These are phyloP conservation scores for Ogataea hybrid DNA, from an alignment of 1,139 yeast species.

Conservation along the genomic window DNA sequence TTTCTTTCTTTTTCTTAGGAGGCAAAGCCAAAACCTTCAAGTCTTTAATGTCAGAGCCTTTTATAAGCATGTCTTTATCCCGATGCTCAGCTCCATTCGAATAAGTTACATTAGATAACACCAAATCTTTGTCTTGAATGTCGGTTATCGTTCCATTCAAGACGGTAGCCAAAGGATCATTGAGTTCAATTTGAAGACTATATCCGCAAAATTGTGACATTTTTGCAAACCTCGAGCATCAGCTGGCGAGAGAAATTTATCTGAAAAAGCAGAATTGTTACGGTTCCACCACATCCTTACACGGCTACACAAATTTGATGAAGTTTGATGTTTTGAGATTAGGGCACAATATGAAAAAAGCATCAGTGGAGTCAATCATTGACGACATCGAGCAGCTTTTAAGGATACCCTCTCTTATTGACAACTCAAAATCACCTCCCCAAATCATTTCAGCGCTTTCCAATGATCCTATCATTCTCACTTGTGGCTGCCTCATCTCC, in stretches of 20 bases:
- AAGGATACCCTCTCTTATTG: conserved; percentile 22
- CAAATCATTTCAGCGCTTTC: conserved; percentile 29
- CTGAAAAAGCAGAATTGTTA: too few relatives aligned
- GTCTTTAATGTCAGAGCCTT: conserved; percentile 42
- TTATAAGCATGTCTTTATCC: conserved; percentile 28
- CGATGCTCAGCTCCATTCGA: conserved; percentile 23
- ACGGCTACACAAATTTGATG: not conserved
- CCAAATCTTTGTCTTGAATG: conserved; percentile 42
- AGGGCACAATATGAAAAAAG: conserved; percentile 5
- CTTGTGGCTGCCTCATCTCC: conserved; percentile 74
- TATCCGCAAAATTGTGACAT: conserved; percentile 53
- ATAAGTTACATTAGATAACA: conserved; percentile 37
- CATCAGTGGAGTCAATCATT: conserved; percentile 5
- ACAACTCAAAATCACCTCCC: conserved; percentile 20
- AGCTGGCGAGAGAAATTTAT: not conserved
- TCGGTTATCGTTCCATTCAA: conserved; percentile 46
- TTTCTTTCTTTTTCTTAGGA: conserved; percentile 31
- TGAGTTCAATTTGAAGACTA: conserved; percentile 52
- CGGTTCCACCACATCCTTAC: not conserved
- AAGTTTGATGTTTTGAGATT: not conserved
- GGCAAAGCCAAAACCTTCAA: conserved; percentile 51
- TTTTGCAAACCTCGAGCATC: not conserved
- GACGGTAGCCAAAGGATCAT: conserved; percentile 39
- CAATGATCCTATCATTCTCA: conserved; percentile 52
- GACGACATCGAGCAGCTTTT: conserved; percentile 18